These are phyloP conservation scores for Curvularia hawaiiensis DNA, from an alignment of 2,329 filamentous ascomycete genomes.

Conservation along the genomic window DNA sequence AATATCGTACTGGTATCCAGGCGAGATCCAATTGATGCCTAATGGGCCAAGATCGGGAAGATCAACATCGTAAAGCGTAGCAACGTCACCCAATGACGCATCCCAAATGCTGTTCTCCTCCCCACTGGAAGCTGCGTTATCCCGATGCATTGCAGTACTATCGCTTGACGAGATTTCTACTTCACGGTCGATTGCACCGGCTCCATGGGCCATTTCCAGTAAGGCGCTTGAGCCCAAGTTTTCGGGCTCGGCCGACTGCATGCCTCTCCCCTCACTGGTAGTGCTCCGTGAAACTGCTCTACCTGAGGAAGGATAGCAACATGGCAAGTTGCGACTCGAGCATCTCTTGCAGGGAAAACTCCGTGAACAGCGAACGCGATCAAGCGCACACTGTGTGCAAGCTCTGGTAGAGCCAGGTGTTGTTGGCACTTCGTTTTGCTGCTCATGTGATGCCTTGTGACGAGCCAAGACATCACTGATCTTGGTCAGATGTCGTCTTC, in stretches of 20 bases:
- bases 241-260: background rate
- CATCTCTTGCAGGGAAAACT: slow-evolving; percentile 1
- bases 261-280: background rate
- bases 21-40: slow-evolving; percentile 18
- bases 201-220: background rate
- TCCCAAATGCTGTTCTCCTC: background rate
- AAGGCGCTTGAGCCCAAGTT: background rate
- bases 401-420: background rate
- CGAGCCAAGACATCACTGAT: slow-evolving; percentile 10
- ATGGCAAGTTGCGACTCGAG: background rate
- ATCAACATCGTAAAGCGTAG: slow-evolving; percentile 7
- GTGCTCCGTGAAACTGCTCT: background rate
- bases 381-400: background rate
- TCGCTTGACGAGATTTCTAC: background rate
- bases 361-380: background rate
- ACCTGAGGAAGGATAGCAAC: background rate
- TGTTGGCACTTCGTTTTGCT: background rate
- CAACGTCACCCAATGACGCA: background rate
- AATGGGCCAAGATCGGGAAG: slow-evolving; percentile 9
- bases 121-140: background rate
- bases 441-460: slow-evolving; percentile 16
- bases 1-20: slow-evolving; percentile 12
- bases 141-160: slow-evolving; percentile 23
- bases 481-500: background rate
- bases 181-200: background rate